Base-by-base conservation (phyloP, 176 grass and related monocot species). In the Raddia distichophylla region DNA sequence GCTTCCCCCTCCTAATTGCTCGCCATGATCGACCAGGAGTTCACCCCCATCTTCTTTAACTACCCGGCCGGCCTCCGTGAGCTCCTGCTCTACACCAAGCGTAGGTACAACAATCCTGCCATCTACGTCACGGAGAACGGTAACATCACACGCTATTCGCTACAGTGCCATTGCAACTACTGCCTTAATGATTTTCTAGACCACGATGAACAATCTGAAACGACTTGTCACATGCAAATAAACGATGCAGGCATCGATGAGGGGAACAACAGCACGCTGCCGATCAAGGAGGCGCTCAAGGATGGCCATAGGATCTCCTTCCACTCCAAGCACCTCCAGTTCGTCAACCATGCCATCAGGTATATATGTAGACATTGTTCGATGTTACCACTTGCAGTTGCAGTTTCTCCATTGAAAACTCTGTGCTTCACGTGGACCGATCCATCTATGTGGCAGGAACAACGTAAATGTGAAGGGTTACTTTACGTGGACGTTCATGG, bases 401-500 rank as follows among this genome's bases (percentile, higher is more conserved):
- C 27, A 27, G 27, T 13, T 12, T 50, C 2, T 11, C 48, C 11
- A 50, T 50, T 50, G 11, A 2, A 48, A 50, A 50, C 48, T 50
- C 48, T 3, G 2, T 3, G 48, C 10, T 40, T 40, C 37, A 40
- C 37, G 48, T 50, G 48, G 11, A 50, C 12, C 10, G 48, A 50
- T 50, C 48, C 54, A 5, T 57, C 2, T 17, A n/a, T 7, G n/a
- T n/a, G 18, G 5, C 8, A 86, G 80, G 75, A 2, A 85, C 19
- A 84, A 86, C 7, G 86, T 59, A 0, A 74, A 76, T 0, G 84
- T 94, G 6, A 87, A 75, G 76, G 92, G 89, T 0, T 89, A 89
- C 63, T 91, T 89, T 64, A 64, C 70, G 0, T 94, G 92, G 89
- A 89, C 69, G 4, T 84, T 91, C 22, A 83, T 91, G 67, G 92